Percentiles rank a stretch among this genome's conserved stretches.
Conservation (phyloP, 805 yeast species). For the Saturnispora sanitii region DNA sequence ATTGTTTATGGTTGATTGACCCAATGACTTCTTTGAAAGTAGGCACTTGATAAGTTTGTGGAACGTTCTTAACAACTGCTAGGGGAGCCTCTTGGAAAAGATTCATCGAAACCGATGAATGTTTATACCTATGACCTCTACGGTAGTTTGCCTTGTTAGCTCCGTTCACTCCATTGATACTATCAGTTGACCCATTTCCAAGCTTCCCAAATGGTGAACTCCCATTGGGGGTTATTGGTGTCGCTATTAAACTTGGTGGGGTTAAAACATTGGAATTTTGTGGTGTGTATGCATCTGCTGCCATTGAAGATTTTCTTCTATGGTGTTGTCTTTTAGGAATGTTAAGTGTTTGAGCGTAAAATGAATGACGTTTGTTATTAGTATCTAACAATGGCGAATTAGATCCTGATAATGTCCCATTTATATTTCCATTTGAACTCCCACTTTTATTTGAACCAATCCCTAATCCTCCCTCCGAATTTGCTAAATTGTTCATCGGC, state of each 20-base stretch:
- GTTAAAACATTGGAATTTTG: conserved; percentile 10
- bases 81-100: conserved; percentile 87
- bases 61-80: conserved; percentile 51
- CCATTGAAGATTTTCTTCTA: conserved; percentile 13
- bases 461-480: no score
- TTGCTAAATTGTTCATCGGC: no score
- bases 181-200: background rate
- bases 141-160: conserved; percentile 52
- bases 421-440: background rate
- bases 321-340: conserved; percentile 10
- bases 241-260: conserved; percentile 13
- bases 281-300: conserved; percentile 18
- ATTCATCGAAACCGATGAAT: conserved; percentile 93
- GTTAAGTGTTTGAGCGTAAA: conserved; percentile 15
- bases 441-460: no score
- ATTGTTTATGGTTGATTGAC: conserved; percentile 51
- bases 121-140: conserved; percentile 92
- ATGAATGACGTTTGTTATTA: conserved; percentile 8
- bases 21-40: conserved; percentile 50
- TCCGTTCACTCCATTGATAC: background rate
- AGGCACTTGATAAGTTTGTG: conserved; percentile 66
- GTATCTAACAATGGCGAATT: no score
- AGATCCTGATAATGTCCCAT: conserved; percentile 14
- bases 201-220: conserved; percentile 53
- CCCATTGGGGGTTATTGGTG: background rate